These are phyloP conservation scores for Candida insectorum DNA, from an alignment of 805 yeast genomes.

Conservation along the genomic window DNA sequence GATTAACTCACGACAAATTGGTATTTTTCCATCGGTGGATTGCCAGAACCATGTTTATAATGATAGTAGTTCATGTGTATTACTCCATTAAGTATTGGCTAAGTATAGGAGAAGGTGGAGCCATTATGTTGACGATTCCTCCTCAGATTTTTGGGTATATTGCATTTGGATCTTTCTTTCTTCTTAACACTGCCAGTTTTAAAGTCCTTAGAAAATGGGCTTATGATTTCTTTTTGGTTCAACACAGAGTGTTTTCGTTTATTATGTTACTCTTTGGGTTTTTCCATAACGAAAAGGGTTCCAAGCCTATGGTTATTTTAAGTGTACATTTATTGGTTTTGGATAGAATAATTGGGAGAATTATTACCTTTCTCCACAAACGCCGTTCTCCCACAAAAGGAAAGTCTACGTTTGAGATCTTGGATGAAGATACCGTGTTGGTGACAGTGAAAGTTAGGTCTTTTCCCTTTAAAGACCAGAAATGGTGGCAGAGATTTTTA, in stretches of 20 bases:
- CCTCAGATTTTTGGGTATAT: slow-evolving; percentile 51
- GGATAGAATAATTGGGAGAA: slow-evolving; percentile 34
- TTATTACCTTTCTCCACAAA: slow-evolving; percentile 29
- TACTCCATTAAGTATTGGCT: slow-evolving; percentile 39
- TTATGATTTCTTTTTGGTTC: slow-evolving; percentile 42
- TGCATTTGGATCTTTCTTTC: slow-evolving; percentile 34
- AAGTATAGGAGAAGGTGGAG: slow-evolving; percentile 29
- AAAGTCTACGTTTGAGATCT: slow-evolving; percentile 31
- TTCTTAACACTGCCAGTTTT: slow-evolving; percentile 34
- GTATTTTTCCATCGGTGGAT: slow-evolving; percentile 43
- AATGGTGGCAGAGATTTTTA: slow-evolving; percentile 25
- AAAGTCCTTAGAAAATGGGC: slow-evolving; percentile 34
- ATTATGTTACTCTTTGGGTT: slow-evolving; percentile 40
- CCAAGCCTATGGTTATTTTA: slow-evolving; percentile 31
- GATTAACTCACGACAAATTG: slow-evolving; percentile 39
- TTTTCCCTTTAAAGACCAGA: slow-evolving; percentile 12
- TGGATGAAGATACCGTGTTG: slow-evolving; percentile 40
- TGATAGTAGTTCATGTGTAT: slow-evolving; percentile 34
- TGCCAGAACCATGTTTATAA: slow-evolving; percentile 35
- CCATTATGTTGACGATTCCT: slow-evolving; percentile 42
- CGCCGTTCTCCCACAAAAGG: slow-evolving; percentile 37
- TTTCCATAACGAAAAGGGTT: slow-evolving; percentile 36
- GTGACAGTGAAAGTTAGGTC: slow-evolving; percentile 35
- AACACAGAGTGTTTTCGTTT: slow-evolving; percentile 39
- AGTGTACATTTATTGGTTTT: slow-evolving; percentile 42